Conservation (phyloP, 225 moss, liverwort and hornwort species). For the Antitrichia curtipendula region DNA sequence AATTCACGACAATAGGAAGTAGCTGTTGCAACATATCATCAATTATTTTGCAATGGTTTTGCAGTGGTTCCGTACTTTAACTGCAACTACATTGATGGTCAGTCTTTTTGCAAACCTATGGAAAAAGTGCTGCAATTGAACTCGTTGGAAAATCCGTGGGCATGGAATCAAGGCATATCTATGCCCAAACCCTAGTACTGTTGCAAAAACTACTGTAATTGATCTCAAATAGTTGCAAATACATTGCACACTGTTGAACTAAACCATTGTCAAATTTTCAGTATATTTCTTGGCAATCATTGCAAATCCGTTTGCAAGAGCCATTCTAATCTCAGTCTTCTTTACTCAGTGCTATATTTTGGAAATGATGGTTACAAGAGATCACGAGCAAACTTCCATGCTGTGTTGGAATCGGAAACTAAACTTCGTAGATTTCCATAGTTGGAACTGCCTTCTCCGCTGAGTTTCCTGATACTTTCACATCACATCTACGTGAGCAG, state of each 20-base stretch:
- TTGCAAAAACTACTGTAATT: neutral
- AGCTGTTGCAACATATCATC: neutral
- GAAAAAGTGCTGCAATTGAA: neutral
- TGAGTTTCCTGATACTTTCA: neutral
- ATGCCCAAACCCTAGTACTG: neutral
- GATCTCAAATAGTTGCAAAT: neutral
- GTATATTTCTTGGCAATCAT: neutral
- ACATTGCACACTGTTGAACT: neutral
- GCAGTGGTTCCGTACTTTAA: too few species aligned
- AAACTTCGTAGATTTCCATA: neutral
- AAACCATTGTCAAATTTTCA: neutral
- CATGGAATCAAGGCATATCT: neutral
- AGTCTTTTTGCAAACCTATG: neutral
- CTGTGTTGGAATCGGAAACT: neutral
- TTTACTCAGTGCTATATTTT: neutral
- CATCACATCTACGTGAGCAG: neutral
- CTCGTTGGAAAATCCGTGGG: neutral
- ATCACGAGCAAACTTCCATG: neutral
- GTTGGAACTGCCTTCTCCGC: neutral
- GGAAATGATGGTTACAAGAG: neutral
- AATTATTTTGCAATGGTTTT: neutral
- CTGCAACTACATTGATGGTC: neutral
- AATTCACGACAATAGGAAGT: neutral
- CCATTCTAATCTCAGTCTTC: neutral
- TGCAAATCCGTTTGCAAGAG: neutral